phyloP scores from a whole-genome alignment of 371 early-diverging fungal species.

The Fennellomyces sp. region DNA sequence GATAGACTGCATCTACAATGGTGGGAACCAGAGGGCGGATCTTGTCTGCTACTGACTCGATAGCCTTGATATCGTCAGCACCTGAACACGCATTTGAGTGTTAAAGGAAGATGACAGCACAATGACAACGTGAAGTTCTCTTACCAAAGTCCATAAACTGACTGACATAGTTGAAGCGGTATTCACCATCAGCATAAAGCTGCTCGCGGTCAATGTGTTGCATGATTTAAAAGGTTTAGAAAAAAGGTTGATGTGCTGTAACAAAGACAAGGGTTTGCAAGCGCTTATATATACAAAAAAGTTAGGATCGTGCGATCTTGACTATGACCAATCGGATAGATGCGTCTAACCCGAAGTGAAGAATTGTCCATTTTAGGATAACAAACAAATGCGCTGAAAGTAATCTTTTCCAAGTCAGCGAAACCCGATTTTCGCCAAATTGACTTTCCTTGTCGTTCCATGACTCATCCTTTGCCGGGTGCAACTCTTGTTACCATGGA shows the following conservation, averaged over 20 bases:
- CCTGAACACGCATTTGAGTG: constrained; percentile 17
- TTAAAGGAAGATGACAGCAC: neutral
- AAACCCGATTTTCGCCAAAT: neutral
- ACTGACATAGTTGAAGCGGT: constrained; percentile 75
- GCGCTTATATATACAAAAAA: too few species aligned
- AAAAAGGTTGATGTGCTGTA: neutral
- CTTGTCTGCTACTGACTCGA: constrained; percentile 65
- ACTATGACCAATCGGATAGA: constrained; percentile 1
- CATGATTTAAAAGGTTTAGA: constrained; percentile 20
- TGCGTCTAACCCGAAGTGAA: neutral
- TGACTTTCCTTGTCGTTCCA: neutral
- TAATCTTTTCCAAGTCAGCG: neutral
- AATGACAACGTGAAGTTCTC: too few species aligned
- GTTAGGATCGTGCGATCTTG: too few species aligned
- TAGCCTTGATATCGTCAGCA: constrained; percentile 51
- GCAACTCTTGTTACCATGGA: too few species aligned
- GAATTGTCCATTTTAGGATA: constrained; percentile 4
- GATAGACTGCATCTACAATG: constrained; percentile 79
- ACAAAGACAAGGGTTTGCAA: neutral
- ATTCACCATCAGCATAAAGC: constrained; percentile 70
- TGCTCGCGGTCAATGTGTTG: constrained; percentile 63
- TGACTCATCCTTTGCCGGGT: too few species aligned
- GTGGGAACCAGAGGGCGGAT: constrained; percentile 75
- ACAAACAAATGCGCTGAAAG: constrained; percentile 2
- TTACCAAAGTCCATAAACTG: constrained; percentile 71